Evolutionary conservation across 805 yeast genomes (phyloP), one percentile per base, ranked within the genome.

Genomic region (Myxozyma neglecta): DNA sequence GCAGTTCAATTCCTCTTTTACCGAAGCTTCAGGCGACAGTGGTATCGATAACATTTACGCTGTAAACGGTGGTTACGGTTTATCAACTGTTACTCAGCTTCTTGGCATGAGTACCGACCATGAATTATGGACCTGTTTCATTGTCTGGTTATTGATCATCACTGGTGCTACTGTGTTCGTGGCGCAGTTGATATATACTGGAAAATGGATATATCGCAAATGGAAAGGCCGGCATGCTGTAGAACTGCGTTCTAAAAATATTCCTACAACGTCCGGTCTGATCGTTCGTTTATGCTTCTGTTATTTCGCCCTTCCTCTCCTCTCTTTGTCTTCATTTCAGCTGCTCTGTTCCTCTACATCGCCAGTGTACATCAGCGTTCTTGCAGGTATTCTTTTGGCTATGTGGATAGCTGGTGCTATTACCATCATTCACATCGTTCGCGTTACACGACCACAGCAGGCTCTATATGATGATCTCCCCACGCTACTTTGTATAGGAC

Each of bases 51-150:
- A 60, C 40, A 43, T 63, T 9, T 64, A 66, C 53, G 49, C 64
- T 57, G 65, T 56, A 63, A 59, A 18, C 50, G 71, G 51, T 29
- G 35, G 36, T 13, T 63, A 49, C 49, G 65, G 62, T 35, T 14
- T 53, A 32, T 52, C 61, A 35, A 53, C 18, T 18, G 54, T 24
- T 46, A 51, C 64, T 11, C 57, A 43, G 50, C 56, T 34, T 13
- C 54, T 47, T 11, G 70, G 72, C 16, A 63, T 70, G 39, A 65
- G 68, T 34, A 35, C 51, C 24, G 71, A 66, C 35, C 40, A 39
- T 14, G 77, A 75, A 47, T 61, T 71, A n/a, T 74, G 77, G 77
- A 70, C 75, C 6, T 63, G 72, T 11, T 74, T 72, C 59, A 68
- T 73, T 7, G 69, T 74, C 14, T 73, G 72, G 71, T 58, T 72